These are phyloP conservation scores for Cladosporium oxysporum DNA, from an alignment of 2,329 filamentous ascomycete genomes.

Conservation along the genomic window DNA sequence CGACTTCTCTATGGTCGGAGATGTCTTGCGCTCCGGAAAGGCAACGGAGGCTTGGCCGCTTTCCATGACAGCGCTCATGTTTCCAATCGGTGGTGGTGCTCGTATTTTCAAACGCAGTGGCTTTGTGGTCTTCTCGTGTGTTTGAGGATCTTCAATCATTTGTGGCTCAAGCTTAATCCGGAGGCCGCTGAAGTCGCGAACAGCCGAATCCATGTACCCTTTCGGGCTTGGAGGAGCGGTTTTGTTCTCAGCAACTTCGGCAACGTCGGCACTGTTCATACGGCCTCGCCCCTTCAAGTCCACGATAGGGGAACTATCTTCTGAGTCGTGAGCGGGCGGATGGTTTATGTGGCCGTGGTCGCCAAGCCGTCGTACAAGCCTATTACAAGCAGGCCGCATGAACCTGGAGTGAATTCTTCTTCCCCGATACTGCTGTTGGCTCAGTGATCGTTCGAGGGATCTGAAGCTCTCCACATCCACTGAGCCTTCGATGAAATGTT, in stretches of 20 bases:
- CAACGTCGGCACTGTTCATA: background rate
- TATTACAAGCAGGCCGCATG: slow-evolving; percentile 61
- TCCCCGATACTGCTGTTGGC: slow-evolving; percentile 60
- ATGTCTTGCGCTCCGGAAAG: background rate
- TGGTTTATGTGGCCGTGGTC: background rate
- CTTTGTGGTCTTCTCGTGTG: background rate
- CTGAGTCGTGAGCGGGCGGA: background rate
- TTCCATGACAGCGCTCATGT: background rate
- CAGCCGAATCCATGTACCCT: background rate
- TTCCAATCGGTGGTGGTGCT: background rate
- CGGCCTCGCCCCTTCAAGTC: background rate
- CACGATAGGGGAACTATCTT: background rate
- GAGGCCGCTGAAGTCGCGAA: background rate
- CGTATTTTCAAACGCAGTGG: background rate
- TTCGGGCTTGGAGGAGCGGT: background rate
- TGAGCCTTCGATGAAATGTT: slow-evolving; percentile 64
- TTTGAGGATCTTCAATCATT: background rate
- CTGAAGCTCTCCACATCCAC: slow-evolving; percentile 65
- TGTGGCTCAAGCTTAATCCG: slow-evolving; percentile 21
- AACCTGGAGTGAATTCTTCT: slow-evolving; percentile 61
- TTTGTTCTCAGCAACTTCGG: background rate
- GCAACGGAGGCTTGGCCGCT: background rate
- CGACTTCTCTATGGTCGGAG: background rate
- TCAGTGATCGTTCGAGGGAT: slow-evolving; percentile 61
- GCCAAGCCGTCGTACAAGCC: slow-evolving; percentile 24